Evolutionary conservation across 768 basidiomycete species (phyloP).

Genomic region (Hortiboletus campestris): DNA sequence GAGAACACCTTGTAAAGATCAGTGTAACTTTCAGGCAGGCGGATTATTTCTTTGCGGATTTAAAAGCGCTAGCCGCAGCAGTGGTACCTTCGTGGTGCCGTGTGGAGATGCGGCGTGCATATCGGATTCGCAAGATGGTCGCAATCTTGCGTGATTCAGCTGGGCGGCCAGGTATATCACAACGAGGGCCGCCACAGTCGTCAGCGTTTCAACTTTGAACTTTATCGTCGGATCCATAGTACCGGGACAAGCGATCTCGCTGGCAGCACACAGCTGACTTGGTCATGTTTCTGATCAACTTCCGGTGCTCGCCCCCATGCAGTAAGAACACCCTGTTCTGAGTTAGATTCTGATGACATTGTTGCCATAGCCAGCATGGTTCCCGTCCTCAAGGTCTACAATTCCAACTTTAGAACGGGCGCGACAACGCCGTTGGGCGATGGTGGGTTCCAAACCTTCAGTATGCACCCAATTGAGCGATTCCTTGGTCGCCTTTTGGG

Average conservation of each 20-base stretch:
- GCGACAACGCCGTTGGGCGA: no score
- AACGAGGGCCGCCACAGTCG: no score
- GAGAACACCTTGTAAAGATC: no score
- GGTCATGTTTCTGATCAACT: no score
- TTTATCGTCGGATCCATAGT: no score
- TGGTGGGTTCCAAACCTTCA: not conserved
- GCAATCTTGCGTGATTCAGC: slow-evolving; percentile 10
- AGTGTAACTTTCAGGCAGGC: no score
- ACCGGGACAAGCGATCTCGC: no score
- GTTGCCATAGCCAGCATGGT: not conserved
- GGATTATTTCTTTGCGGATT: no score
- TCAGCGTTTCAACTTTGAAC: no score
- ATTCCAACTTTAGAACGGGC: not conserved
- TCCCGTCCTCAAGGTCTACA: not conserved
- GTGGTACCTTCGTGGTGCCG: not conserved
- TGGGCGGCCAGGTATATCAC: not conserved
- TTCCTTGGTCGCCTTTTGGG: not conserved
- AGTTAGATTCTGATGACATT: not conserved
- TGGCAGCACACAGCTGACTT: not conserved
- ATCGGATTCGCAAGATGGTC: not conserved
- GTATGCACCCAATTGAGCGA: not conserved
- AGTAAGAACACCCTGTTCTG: not conserved
- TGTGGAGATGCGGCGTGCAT: not conserved
- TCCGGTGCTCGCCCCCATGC: not conserved
- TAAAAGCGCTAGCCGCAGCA: no score